Evolutionary conservation across 108 stramenopile species (phyloP).

Genomic region (Pseudonitzschia multistriata): DNA sequence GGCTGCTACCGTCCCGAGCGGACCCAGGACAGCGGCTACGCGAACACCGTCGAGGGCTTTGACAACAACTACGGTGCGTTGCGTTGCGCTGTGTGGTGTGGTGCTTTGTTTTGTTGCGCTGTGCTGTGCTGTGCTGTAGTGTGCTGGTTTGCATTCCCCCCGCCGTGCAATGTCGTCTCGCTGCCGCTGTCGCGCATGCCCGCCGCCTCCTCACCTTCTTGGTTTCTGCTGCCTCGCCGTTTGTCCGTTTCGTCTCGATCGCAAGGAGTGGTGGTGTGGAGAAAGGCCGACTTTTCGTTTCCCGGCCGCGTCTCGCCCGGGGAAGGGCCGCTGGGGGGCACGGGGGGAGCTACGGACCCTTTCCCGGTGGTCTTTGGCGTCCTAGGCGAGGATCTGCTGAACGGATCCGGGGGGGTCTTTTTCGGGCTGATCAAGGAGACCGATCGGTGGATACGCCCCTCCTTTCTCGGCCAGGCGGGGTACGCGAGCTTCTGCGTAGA

Average conservation of each 20-base stretch:
- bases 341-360: not conserved
- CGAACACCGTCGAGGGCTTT: constrained; percentile 51
- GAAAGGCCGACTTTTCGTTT: constrained; percentile 50
- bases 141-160: too few relatives aligned
- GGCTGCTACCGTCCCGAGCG: constrained; percentile 45
- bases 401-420: constrained; percentile 63
- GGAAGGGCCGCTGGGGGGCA: too few relatives aligned
- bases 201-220: too few relatives aligned
- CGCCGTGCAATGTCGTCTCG: too few relatives aligned
- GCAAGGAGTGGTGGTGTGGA: constrained; percentile 58
- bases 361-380: constrained; percentile 54
- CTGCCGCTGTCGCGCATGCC: too few relatives aligned
- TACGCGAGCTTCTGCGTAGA: constrained; percentile 46
- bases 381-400: constrained; percentile 31
- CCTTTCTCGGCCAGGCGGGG: constrained; percentile 55
- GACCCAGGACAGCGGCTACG: constrained; percentile 34
- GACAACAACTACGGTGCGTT: constrained; percentile 53
- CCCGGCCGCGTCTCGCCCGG: constrained; percentile 18
- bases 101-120: constrained; percentile 43
- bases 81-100: too few relatives aligned
- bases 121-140: too few relatives aligned
- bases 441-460: constrained; percentile 56
- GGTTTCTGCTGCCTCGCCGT: too few relatives aligned
- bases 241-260: too few relatives aligned
- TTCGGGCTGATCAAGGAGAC: constrained; percentile 60